Base-by-base conservation (phyloP, 164 flowering plant species). In the Magnolia officinalis region DNA sequence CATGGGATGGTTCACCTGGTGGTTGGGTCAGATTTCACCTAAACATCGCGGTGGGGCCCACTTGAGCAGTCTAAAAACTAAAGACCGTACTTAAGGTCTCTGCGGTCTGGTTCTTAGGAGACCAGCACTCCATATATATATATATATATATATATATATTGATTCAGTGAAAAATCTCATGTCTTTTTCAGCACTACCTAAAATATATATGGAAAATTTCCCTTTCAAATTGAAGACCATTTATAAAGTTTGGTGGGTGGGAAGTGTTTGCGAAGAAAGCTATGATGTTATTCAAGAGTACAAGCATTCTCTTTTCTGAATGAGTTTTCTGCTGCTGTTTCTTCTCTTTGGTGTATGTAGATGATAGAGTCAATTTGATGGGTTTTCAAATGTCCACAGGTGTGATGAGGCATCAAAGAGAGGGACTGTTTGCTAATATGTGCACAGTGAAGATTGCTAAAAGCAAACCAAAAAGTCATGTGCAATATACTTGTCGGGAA, bases 361-460 rank as follows among this genome's bases (percentile, higher is more conserved):
- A 83, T 18, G 75, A 51, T 77, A 66, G 83, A 79, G 80, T 85
- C 86, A 76, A 81, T 84, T 85, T 88, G 87, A 85, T 84, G 77
- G 83, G 79, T 77, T 82, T 82, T 85, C 77, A 75, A 55, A 65
- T 84, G 74, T 82, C 72, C 77, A 82, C 89, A 89, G 90, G 92
- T 86, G 26, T 74, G 76, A 55, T 1, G 75, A 79, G 80, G 84
- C 86, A 76, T 82, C 80, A 78, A 80, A 75, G 72, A 83, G 84
- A 85, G 83, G 69, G 80, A 80, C 74, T 70, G 69, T 80, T 26
- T 80, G 76, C 82, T 79, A 77, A 52, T 85, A 55, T 77, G 20
- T 86, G 87, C 79, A 51, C 83, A 80, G 71, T 85, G 88, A 82
- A 78, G 87, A 79, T 61, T 75, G 50, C 79, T 75, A 69, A 74